Base-by-base conservation (phyloP, 2,329 filamentous ascomycete genomes). In the Juglanconis sp. region DNA sequence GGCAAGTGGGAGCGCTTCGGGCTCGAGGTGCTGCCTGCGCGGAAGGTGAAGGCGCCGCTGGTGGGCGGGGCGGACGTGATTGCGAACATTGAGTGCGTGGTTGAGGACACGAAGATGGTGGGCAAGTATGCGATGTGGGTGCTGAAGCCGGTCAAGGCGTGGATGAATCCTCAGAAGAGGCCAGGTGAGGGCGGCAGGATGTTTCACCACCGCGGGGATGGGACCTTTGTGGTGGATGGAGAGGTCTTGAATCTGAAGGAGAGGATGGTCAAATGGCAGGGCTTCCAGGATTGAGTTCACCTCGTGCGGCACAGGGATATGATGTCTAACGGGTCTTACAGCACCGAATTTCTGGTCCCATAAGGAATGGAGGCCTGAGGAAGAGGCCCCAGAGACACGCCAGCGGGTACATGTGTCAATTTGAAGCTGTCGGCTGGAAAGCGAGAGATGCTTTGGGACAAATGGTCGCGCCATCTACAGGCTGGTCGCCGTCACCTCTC, bases 201-300 rank as follows among this genome's bases (percentile, higher is more conserved):
- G 71, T 70, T 73, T 54, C 72, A 74, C 64, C 71, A 74, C 63
- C 71, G 70, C 50, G 71, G 71, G 10, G 67, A 73, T 54, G 72
- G 71, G 46, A 68, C 69, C 0, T 72, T 74, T 57, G 68, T 68
- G 32, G 65, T 70, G 36, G 72, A 73, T 50, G 72, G 71, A 13
- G 68, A 70, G 15, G 55, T 72, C 7, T 47, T 74, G 42, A 66
- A 73, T 63, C 64, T 73, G 62, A 68, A 69, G 63, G 68, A 70
- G 30, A 63, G 69, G 32, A 73, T 73, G 72, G 67, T 70, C 56
- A 72, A 73, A 65, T 74, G 71, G 71, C 60, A 67, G 62, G 67
- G 72, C 61, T 71, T 69, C 66, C 68, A 70, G 65, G 68, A 71
- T 49, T 71, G 60, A 70, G 38, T 7, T 10, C 4, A 11, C 24